Evolutionary conservation across 192 early-diverging fungal species (phyloP).

Genomic region (Bifiguratus adelaidae): DNA sequence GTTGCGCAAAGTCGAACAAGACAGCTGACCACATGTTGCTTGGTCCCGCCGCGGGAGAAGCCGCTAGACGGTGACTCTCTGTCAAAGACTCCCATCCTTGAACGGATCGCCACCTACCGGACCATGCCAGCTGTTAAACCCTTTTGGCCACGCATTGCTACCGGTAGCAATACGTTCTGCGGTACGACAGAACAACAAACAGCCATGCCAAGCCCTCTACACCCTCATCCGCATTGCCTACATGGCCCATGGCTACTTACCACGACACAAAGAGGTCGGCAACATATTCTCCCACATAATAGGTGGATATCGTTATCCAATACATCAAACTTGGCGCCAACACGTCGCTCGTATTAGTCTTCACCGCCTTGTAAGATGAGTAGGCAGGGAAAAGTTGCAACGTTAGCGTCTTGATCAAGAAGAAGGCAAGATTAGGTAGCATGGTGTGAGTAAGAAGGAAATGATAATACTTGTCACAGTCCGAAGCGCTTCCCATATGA

Average conservation of each 20-base stretch:
- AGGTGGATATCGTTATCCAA: slow-evolving; percentile 10
- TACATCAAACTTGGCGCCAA: slow-evolving; percentile 8
- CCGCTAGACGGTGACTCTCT: background rate
- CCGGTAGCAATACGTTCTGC: no score
- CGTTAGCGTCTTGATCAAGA: background rate
- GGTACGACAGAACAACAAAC: no score
- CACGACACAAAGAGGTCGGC: slow-evolving; percentile 9
- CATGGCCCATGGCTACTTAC: background rate
- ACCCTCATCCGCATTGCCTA: background rate
- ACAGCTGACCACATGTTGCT: background rate
- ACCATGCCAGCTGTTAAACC: background rate
- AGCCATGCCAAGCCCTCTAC: no score
- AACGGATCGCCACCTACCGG: background rate
- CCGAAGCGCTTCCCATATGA: no score
- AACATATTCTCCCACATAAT: slow-evolving; percentile 2
- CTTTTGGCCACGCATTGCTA: no score
- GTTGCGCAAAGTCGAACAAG: background rate
- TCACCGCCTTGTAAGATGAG: slow-evolving; percentile 13
- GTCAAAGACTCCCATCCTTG: background rate
- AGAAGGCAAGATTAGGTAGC: background rate
- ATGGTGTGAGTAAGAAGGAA: no score
- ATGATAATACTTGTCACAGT: no score
- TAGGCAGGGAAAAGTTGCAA: slow-evolving; percentile 9
- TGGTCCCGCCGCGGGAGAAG: background rate
- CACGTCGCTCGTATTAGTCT: slow-evolving; percentile 1